phyloP scores from a whole-genome alignment of 2,329 filamentous ascomycete genomes.

The Diaporthe vaccinii region DNA sequence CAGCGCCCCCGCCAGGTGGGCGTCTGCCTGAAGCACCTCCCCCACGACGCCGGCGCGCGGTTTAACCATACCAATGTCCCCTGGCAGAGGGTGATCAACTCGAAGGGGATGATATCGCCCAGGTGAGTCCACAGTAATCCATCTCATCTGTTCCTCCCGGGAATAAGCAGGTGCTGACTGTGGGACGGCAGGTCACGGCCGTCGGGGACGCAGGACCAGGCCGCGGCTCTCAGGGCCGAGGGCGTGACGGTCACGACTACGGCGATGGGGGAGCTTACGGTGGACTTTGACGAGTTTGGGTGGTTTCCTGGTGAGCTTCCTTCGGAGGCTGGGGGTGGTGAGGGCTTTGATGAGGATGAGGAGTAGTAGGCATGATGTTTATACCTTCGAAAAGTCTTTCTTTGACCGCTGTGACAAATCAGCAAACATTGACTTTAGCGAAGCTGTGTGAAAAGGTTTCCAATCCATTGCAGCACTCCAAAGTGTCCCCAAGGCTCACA shows the following conservation, averaged over 20 bases:
- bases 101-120: conserved; percentile 87
- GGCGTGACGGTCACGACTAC: conserved; percentile 64
- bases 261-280: conserved; percentile 64
- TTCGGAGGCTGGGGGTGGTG: conserved; percentile 53
- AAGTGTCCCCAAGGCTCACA: neutral
- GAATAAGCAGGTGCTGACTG: conserved; percentile 8
- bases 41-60: conserved; percentile 62
- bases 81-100: conserved; percentile 94
- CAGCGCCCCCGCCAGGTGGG: conserved; percentile 88
- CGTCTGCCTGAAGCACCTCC: conserved; percentile 88
- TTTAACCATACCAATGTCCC: conserved; percentile 87
- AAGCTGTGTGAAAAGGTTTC: neutral
- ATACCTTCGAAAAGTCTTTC: neutral
- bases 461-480: neutral
- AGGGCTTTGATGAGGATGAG: conserved; percentile 44
- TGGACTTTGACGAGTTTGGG: conserved; percentile 65
- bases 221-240: conserved; percentile 62
- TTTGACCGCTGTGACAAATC: rapidly evolving
- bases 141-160: neutral
- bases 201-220: conserved; percentile 63
- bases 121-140: conserved; percentile 64
- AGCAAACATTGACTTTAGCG: too few relatives aligned
- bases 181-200: conserved; percentile 59
- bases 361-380: conserved; percentile 32
- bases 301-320: conserved; percentile 69